Evolutionary conservation across 352 stramenopile species (phyloP).

Genomic region (Phytophthora pinifolia): DNA sequence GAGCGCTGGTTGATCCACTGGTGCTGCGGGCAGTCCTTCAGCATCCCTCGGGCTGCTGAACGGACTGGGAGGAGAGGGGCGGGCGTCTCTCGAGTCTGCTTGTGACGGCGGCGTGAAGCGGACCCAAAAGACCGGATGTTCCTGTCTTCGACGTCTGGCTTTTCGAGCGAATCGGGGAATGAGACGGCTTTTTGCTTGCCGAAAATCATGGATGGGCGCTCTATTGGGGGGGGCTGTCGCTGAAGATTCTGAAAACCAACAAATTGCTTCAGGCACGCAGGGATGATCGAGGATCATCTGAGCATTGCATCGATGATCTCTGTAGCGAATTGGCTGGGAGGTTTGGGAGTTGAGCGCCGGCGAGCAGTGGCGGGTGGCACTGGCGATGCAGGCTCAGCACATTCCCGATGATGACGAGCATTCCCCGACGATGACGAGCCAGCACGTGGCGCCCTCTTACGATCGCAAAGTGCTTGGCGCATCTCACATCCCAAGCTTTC

Average conservation of each 20-base stretch:
- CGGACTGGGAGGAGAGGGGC: constrained; percentile 1
- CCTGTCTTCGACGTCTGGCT: constrained; percentile 4
- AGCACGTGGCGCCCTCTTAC: constrained; percentile 13
- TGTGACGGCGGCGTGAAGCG: not conserved
- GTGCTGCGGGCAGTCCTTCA: constrained; percentile 90
- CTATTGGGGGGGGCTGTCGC: not conserved
- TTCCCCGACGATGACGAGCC: constrained; percentile 19
- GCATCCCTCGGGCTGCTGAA: constrained; percentile 52
- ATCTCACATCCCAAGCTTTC: too few relatives aligned
- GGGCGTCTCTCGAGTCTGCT: constrained; percentile 6
- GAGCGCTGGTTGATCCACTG: constrained; percentile 90
- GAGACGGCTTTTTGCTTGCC: not conserved
- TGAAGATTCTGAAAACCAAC: too few relatives aligned
- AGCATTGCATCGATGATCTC: too few relatives aligned
- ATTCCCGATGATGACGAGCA: constrained; percentile 19
- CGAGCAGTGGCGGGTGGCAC: not conserved
- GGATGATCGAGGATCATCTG: too few relatives aligned
- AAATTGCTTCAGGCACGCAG: too few relatives aligned
- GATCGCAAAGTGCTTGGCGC: not conserved
- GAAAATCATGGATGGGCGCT: not conserved
- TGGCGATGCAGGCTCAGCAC: not conserved
- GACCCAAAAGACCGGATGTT: not conserved
- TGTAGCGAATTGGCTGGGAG: not conserved
- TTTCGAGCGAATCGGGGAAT: constrained; percentile 24
- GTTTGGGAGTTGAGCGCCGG: constrained; percentile 2